Conservation (phyloP, 1,284 basidiomycete genomes). For the Ustilago cynodontis region DNA sequence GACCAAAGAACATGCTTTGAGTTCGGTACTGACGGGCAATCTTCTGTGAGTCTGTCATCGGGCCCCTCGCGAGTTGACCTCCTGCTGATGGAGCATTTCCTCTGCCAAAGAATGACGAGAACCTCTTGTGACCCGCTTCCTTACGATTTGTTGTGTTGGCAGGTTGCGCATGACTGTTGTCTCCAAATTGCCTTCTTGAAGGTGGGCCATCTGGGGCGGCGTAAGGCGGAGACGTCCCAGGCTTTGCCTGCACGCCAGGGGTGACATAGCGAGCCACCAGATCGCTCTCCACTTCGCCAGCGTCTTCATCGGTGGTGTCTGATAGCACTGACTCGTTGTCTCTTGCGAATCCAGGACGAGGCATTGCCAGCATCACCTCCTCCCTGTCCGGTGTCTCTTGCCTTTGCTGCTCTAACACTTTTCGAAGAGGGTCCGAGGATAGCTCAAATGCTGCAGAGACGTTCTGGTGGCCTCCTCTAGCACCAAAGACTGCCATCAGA, state of each 20-base stretch:
- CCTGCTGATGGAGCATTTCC: neutral
- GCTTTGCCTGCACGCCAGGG: neutral
- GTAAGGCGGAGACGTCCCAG: neutral
- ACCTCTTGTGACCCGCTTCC: constrained; percentile 10
- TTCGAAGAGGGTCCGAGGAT: constrained; percentile 27
- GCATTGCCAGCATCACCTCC: constrained; percentile 40
- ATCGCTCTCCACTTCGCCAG: constrained; percentile 1
- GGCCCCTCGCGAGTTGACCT: neutral
- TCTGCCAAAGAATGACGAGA: constrained; percentile 30
- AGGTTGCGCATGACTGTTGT: neutral
- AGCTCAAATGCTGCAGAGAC: constrained; percentile 39
- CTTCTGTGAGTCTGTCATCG: constrained; percentile 24
- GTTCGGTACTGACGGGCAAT: constrained; percentile 36
- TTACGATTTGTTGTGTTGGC: neutral
- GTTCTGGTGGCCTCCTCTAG: constrained; percentile 23
- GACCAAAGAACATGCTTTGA: constrained; percentile 18
- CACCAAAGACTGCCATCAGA: constrained; percentile 35
- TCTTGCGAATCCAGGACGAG: constrained; percentile 39
- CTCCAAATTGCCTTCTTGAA: neutral
- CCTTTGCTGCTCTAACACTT: constrained; percentile 22
- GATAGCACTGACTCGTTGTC: constrained; percentile 45
- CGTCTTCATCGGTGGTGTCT: constrained; percentile 50
- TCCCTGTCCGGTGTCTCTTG: constrained; percentile 29
- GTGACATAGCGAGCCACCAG: neutral
- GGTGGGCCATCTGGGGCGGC: neutral